Base-by-base conservation (phyloP, 2,329 filamentous ascomycete genomes). In the Exophiala phaeomuriformis region DNA sequence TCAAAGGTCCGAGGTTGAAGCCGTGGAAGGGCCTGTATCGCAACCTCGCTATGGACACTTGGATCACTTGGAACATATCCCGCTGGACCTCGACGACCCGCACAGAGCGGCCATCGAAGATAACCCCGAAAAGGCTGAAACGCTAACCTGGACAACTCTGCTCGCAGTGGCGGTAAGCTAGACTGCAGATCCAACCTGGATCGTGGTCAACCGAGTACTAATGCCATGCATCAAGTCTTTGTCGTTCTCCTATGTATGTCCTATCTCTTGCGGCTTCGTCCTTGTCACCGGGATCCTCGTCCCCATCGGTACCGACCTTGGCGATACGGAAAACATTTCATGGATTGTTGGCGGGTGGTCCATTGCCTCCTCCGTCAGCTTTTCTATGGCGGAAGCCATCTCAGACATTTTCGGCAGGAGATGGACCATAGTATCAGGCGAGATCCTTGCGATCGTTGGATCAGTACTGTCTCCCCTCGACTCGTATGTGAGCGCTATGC, bases 321-420 rank as follows among this genome's bases (percentile, higher is more conserved):
- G 53, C n/a, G 51, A 59, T 33, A 46, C 42, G 5, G 31, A n/a
- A 9, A 37, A 56, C 30, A 49, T 53, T 29, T 29, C 49, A 7
- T 59, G 57, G 57, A 45, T 57, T 4, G 44, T 50, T 2, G 52
- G 56, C 10, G 50, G 48, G 8, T 58, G 53, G 52, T 44, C 46
- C 4, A 49, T 60, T 19, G 56, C 44, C 1, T 49, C 50, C 33
- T 52, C 58, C 2, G 45, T 60, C 3, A 35, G 32, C 32, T 56
- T 69, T 32, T 58, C 65, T 2, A 61, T 70, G 10, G 64, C 68
- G 2, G 69, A 68, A 3, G 63, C 65, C 5, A 57, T 70, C 7
- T 59, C 59, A 19, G 68, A 71, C 47, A 65, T 71, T 10, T 69
- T 71, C 43, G 68, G 69, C n/a, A 61, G 69, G 6, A 59, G 68